A percentile compares a stretch with the other conserved stretches of the same genome.
Evolutionary conservation across 2,329 filamentous ascomycete species (phyloP).

Genomic region (Laburnicola sp.): DNA sequence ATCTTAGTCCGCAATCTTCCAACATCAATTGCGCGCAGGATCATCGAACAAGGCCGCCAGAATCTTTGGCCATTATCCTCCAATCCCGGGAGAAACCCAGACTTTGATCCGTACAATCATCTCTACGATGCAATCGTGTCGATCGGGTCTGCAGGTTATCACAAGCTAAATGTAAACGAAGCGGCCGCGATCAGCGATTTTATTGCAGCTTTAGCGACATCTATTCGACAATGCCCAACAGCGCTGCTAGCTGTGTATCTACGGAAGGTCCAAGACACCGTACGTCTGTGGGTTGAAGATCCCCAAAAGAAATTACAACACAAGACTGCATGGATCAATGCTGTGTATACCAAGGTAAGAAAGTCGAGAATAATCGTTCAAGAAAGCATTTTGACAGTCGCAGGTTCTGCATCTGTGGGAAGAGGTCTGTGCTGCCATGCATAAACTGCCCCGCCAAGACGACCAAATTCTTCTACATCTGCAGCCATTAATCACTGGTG

Average conservation of each 20-base stretch:
- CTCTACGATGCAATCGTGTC: slow-evolving; percentile 64
- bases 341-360: slow-evolving; percentile 32
- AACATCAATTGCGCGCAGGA: slow-evolving; percentile 49
- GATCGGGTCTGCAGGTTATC: slow-evolving; percentile 61
- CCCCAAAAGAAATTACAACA: slow-evolving; percentile 36
- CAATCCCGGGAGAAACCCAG: slow-evolving; percentile 36
- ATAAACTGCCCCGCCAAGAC: slow-evolving; percentile 62
- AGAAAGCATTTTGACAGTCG: slow-evolving; percentile 16
- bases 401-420: slow-evolving; percentile 48
- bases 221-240: slow-evolving; percentile 44
- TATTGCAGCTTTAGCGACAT: slow-evolving; percentile 56
- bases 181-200: slow-evolving; percentile 51
- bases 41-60: slow-evolving; percentile 64
- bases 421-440: slow-evolving; percentile 56
- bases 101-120: slow-evolving; percentile 64
- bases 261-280: slow-evolving; percentile 62
- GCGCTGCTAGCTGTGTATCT: slow-evolving; percentile 61
- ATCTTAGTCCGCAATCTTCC: slow-evolving; percentile 44
- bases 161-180: slow-evolving; percentile 45
- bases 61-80: slow-evolving; percentile 65
- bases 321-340: slow-evolving; percentile 22
- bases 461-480: slow-evolving; percentile 57
- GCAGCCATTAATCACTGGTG: slow-evolving; percentile 55
- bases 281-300: slow-evolving; percentile 68
- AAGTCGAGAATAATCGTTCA: too few species aligned